Base-by-base conservation (phyloP, 2,329 filamentous ascomycete species). In the Byssoonygena ceratinophila region DNA sequence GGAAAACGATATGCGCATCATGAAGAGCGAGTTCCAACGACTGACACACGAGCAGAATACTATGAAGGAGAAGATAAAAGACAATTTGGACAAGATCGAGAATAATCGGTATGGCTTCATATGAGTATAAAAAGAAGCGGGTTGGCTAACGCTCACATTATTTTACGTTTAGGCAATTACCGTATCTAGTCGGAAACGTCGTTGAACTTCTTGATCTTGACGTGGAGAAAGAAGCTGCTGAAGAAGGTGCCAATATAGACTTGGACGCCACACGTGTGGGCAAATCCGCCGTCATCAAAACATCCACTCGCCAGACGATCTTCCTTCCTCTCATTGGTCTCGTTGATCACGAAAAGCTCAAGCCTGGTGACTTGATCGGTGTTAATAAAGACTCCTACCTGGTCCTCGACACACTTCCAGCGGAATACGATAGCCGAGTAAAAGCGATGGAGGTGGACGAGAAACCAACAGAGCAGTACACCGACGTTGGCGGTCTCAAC, bases 381-480 rank as follows among this genome's bases (percentile, higher is more conserved):
- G 90, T 98, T 54, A 97, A 98, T 71, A 98, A 98, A 75, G 94
- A 98, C 65, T 97, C 91, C 54, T 98, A 98, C 68, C 82, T 98
- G 32, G 87, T 98, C 59, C 79, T 98, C 54, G 94, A 98, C 67
- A 98, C 92, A 22, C 77, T 98, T 59, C 92, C 92, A 1, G 92
- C 92, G 44, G 94, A 98, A 70, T 98, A 98, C 66, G 92, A 98
- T 68, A 97, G 91, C 73, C 83, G 92, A 70, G 92, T 98, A 60
- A 98, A 98, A 76, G 94, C 94, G 32, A 98, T 98, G 92, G 94
- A 98, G 75, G 92, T 98, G 6, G 92, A 98, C 64, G 94, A 98
- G 79, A 98, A 98, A 78, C 94, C 92, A 8, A 97, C 90, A 36
- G 92, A 98, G 73, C 95, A 97, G 74, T 98, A 98, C 74, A 92